phyloP scores from a whole-genome alignment of 164 flowering plant species.

The Annona squamosa region DNA sequence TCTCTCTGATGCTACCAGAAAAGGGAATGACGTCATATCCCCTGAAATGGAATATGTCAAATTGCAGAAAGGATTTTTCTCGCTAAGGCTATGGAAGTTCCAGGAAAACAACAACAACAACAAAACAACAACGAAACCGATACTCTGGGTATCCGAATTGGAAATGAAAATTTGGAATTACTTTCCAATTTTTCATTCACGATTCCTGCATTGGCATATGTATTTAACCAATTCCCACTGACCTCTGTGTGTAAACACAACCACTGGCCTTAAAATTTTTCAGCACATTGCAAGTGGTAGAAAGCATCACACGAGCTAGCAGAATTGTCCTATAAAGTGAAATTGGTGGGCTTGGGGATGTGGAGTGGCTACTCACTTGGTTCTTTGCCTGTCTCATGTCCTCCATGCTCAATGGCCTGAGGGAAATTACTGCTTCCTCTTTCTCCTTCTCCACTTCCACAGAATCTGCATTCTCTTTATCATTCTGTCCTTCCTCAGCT shows the following conservation, averaged over 20 bases:
- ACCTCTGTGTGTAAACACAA: too few relatives aligned
- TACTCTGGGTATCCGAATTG: too few relatives aligned
- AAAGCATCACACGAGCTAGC: too few relatives aligned
- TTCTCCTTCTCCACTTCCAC: slow-evolving; percentile 31
- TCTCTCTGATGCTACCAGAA: neutral
- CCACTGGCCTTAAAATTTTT: too few relatives aligned
- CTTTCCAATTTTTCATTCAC: neutral
- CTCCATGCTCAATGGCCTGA: slow-evolving; percentile 84
- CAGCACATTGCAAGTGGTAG: too few relatives aligned
- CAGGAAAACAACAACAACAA: too few relatives aligned
- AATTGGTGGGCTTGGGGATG: neutral
- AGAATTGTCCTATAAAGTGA: too few relatives aligned
- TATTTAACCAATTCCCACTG: too few relatives aligned
- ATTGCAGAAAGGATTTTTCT: neutral
- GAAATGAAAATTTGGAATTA: neutral
- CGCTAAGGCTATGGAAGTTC: neutral
- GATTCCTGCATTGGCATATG: neutral
- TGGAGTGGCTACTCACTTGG: slow-evolving; percentile 44
- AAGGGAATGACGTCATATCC: neutral
- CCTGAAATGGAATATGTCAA: neutral
- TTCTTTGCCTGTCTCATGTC: slow-evolving; percentile 90
- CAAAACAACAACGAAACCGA: too few relatives aligned
- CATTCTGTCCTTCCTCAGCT: slow-evolving; percentile 38
- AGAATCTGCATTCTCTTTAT: slow-evolving; percentile 27
- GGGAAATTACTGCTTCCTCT: slow-evolving; percentile 45